Percentiles rank a stretch among this genome's conserved stretches.
phyloP scores from a whole-genome alignment of 2,329 filamentous ascomycete species.

The Cordyceps cateniannulata region DNA sequence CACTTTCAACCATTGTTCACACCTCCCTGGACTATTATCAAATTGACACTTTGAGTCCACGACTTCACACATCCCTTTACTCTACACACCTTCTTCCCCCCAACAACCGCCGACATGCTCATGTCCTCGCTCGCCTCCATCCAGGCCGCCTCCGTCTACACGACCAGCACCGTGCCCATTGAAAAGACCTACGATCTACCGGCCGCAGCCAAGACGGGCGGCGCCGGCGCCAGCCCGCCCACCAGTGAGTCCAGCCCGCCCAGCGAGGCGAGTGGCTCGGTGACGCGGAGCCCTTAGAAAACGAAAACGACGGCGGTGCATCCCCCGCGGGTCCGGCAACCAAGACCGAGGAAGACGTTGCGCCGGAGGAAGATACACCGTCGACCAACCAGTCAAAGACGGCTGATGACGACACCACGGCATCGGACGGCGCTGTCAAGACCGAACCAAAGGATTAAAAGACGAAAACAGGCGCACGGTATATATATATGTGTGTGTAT shows the following conservation, averaged over 20 bases:
- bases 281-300: background rate
- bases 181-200: background rate
- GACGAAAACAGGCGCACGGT: too few species aligned
- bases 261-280: background rate
- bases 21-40: too few species aligned
- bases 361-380: too few species aligned
- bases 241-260: slow-evolving; percentile 6
- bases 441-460: too few species aligned
- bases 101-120: background rate
- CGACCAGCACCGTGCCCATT: background rate
- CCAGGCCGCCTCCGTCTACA: background rate
- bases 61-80: too few species aligned
- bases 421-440: too few species aligned
- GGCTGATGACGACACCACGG: too few species aligned
- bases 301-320: background rate
- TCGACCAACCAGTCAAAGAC: too few species aligned
- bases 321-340: background rate
- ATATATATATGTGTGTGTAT: too few species aligned
- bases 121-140: background rate
- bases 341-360: background rate
- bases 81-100: background rate
- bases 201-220: background rate
- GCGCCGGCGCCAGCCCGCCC: background rate
- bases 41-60: too few species aligned
- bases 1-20: too few species aligned